phyloP scores from a whole-genome alignment of 192 early-diverging fungal genomes.

The Piromyces finnis region DNA sequence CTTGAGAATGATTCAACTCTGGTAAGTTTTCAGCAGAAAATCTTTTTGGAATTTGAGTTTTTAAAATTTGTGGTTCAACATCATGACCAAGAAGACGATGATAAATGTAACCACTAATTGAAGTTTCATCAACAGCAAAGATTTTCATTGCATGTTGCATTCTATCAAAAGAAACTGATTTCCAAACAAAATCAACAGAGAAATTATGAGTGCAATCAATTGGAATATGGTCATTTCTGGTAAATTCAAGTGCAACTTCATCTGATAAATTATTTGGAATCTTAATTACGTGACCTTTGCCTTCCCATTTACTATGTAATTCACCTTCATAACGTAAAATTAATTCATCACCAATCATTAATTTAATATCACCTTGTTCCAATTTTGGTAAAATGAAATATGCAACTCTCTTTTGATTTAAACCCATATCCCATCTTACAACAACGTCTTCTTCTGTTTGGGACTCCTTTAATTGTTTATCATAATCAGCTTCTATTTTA shows the following conservation, averaged over 20 bases:
- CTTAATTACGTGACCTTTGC: constrained; percentile 82
- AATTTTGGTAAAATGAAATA: constrained; percentile 87
- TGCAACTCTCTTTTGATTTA: constrained; percentile 80
- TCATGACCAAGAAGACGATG: constrained; percentile 89
- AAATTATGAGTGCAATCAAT: constrained; percentile 65
- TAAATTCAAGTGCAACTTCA: constrained; percentile 87
- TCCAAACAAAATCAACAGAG: constrained; percentile 96
- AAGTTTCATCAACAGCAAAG: constrained; percentile 88
- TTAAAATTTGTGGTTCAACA: constrained; percentile 68
- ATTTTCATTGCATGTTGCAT: constrained; percentile 94
- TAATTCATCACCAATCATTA: constrained; percentile 91
- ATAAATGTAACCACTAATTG: constrained; percentile 89
- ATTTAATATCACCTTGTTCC: constrained; percentile 71
- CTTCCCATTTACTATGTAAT: constrained; percentile 67
- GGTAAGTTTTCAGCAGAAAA: constrained; percentile 87
- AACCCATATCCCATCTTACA: constrained; percentile 93
- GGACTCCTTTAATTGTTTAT: constrained; percentile 69
- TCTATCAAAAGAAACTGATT: constrained; percentile 84
- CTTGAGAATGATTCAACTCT: constrained; percentile 92
- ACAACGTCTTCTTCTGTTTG: constrained; percentile 88
- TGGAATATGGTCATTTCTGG: constrained; percentile 45
- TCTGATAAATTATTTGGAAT: constrained; percentile 88
- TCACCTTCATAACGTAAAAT: constrained; percentile 72
- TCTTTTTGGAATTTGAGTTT: constrained; percentile 63
- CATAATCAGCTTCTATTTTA: constrained; percentile 87